Evolutionary conservation across 23 red algal genomes (phyloP).

Genomic region (Agarophyton chilense): DNA sequence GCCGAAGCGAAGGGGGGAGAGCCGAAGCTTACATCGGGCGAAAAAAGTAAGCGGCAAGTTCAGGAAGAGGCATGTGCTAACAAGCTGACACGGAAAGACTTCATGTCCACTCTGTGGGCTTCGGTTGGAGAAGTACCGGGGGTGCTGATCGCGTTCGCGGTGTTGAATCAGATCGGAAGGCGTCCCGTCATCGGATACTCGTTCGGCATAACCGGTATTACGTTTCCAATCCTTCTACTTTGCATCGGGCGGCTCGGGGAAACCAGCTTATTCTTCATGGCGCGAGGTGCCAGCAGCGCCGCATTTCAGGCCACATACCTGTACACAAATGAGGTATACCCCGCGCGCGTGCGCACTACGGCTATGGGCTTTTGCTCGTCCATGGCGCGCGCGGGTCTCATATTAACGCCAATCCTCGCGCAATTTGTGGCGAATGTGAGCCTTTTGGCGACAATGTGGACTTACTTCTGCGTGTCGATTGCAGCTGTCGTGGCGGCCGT

Average conservation of each 20-base stretch:
- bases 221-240: constrained; percentile 30
- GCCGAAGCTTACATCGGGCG: neutral
- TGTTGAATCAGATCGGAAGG: constrained; percentile 54
- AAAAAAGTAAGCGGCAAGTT: neutral
- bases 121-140: constrained; percentile 62
- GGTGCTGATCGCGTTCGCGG: constrained; percentile 21
- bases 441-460: constrained; percentile 25
- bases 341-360: constrained; percentile 33
- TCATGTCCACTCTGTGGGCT: constrained; percentile 40
- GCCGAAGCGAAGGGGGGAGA: neutral
- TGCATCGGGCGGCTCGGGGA: constrained; percentile 39
- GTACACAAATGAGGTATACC: constrained; percentile 67
- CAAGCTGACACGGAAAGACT: constrained; percentile 44
- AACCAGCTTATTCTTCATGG: constrained; percentile 40
- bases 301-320: constrained; percentile 62
- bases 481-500: constrained; percentile 36
- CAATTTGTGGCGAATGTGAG: constrained; percentile 25
- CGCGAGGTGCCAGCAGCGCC: constrained; percentile 37
- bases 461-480: constrained; percentile 31
- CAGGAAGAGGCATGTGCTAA: constrained; percentile 5
- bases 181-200: constrained; percentile 56
- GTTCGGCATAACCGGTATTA: neutral
- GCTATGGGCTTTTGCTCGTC: constrained; percentile 56
- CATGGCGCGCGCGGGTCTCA: constrained; percentile 33
- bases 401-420: constrained; percentile 44